Evolutionary conservation across 2,329 filamentous ascomycete genomes (phyloP), one percentile per base, ranked within the genome.

Genomic region (Davidsoniella virescens): DNA sequence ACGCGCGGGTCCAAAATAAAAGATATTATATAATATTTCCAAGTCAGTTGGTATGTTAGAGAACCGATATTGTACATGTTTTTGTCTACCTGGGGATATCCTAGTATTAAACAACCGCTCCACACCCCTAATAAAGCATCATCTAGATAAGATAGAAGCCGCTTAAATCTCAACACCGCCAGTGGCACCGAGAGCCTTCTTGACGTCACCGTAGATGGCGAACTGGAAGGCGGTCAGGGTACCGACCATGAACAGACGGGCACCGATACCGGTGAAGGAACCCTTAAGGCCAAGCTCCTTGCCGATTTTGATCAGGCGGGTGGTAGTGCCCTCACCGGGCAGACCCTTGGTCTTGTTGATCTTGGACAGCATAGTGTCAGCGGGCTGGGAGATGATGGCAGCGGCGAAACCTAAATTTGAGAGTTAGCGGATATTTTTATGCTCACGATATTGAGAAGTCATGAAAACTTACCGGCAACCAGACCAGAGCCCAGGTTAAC

Each of bases 271-370:
- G 61, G 74, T 70, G 72, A 81, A 93, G 51, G 77, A 83, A 59
- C 86, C 86, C 59, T 73, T 74, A 65, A 93, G 55, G 63, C 86
- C 86, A 60, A 93, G 82, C 70, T 93, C 85, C 70, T 81, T 83
- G 59, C 70, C 84, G 62, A 93, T 93, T 81, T 92, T 92, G 73
- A 90, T 73, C 62, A 93, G 70, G 67, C 86, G 82, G 66, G 72
- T 75, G 64, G 76, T 76, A 61, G 84, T 92, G 62, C 86, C 79
- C 73, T 93, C 84, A 73, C 86, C 86, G 58, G 86, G 85, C 54
- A 79, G 72, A 70, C 84, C 86, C 74, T 86, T 80, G 70, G 83
- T 86, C 83, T 92, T 92, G 83, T 93, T 93, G 76, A 93, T 92
- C 79, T 90, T 92, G 71, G 78, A 84, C 57, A 93, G 80, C 86